phyloP scores from a whole-genome alignment of 1,284 basidiomycete genomes.

The Pseudozyma pruni region DNA sequence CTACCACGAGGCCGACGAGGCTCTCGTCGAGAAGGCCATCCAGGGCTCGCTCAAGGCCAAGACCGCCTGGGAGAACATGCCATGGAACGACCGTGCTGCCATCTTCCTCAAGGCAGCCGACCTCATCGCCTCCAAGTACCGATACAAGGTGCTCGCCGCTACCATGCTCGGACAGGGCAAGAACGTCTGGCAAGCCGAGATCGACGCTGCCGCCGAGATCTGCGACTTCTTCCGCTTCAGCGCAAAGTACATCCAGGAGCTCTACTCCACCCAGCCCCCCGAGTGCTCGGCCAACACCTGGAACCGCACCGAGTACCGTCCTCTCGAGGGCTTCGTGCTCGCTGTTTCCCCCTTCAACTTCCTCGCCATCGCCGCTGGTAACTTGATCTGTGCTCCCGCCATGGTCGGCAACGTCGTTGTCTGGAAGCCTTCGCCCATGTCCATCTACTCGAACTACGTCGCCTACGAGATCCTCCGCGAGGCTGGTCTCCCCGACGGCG shows the following conservation, averaged over 20 bases:
- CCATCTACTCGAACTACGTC: slow-evolving; percentile 94
- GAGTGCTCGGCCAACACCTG: slow-evolving; percentile 87
- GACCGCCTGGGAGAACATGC: slow-evolving; percentile 87
- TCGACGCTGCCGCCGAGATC: slow-evolving; percentile 97
- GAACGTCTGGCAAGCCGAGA: slow-evolving; percentile 99
- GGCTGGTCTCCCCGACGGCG: slow-evolving; percentile 90
- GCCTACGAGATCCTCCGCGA: slow-evolving; percentile 90
- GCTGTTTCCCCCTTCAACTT: slow-evolving; percentile 99
- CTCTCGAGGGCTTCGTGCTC: slow-evolving; percentile 95
- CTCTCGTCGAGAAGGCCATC: slow-evolving; percentile 80
- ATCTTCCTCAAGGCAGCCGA: slow-evolving; percentile 91
- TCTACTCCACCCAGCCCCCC: slow-evolving; percentile 88
- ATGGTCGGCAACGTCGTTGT: slow-evolving; percentile 93
- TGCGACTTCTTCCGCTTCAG: slow-evolving; percentile 95
- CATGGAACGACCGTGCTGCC: slow-evolving; percentile 94
- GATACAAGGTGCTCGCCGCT: slow-evolving; percentile 90
- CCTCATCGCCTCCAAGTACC: slow-evolving; percentile 90
- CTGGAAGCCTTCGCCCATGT: slow-evolving; percentile 97
- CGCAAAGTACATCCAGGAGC: slow-evolving; percentile 94
- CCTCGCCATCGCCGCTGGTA: slow-evolving; percentile 65
- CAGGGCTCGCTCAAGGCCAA: slow-evolving; percentile 88
- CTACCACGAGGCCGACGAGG: slow-evolving; percentile 85
- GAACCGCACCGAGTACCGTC: slow-evolving; percentile 97
- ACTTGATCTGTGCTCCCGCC: slow-evolving; percentile 76
- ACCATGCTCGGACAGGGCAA: slow-evolving; percentile 99